Evolutionary conservation across 768 basidiomycete genomes (phyloP).

Genomic region (Boletus rex-veris): DNA sequence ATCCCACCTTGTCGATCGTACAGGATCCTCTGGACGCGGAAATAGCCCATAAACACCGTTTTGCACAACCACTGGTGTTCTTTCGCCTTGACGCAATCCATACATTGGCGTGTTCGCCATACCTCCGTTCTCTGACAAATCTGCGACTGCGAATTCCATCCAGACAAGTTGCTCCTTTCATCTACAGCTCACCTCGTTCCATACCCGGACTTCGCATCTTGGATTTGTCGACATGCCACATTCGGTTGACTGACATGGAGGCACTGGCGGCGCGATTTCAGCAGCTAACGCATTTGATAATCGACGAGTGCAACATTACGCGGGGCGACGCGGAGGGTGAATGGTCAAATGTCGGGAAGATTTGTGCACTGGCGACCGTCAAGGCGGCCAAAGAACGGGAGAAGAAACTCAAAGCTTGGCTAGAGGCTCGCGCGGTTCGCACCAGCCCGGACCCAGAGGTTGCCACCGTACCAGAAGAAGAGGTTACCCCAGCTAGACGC

Average conservation of each 20-base stretch:
- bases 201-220: conserved; percentile 54
- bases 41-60: conserved; percentile 35
- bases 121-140: conserved; percentile 43
- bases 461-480: neutral
- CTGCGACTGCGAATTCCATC: conserved; percentile 72
- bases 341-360: conserved; percentile 59
- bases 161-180: conserved; percentile 49
- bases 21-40: conserved; percentile 57
- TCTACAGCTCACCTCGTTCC: conserved; percentile 28
- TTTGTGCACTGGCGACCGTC: conserved; percentile 59
- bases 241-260: conserved; percentile 54
- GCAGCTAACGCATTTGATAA: conserved; percentile 57
- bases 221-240: conserved; percentile 70
- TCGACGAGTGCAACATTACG: conserved; percentile 64
- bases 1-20: conserved; percentile 55
- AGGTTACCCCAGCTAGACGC: conserved; percentile 11
- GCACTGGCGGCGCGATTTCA: conserved; percentile 49
- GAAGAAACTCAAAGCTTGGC: conserved; percentile 51
- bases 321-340: conserved; percentile 49
- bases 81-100: conserved; percentile 63
- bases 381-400: conserved; percentile 65
- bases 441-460: neutral
- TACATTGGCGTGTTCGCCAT: conserved; percentile 42
- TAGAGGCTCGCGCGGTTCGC: conserved; percentile 34
- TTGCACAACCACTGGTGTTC: conserved; percentile 89